Conservation (phyloP, 176 grass and related monocot species). For the Eleusine coracana region DNA sequence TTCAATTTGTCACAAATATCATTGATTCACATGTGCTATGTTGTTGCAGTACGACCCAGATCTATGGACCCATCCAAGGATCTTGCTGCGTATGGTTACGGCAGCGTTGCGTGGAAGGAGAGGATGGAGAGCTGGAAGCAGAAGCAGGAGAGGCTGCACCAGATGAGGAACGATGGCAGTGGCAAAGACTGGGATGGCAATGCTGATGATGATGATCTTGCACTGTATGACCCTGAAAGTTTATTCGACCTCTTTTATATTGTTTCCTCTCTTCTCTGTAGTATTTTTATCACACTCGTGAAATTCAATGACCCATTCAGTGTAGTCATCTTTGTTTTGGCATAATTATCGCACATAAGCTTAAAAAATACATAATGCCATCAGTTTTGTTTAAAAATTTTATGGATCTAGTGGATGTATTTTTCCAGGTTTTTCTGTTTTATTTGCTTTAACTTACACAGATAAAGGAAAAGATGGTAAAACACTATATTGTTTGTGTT, state of each 20-base stretch:
- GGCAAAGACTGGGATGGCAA: slow-evolving; percentile 84
- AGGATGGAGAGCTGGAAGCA: slow-evolving; percentile 95
- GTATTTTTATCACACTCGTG: neutral
- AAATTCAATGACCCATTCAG: neutral
- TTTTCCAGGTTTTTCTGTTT: neutral
- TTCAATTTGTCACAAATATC: neutral
- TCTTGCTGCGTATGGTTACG: slow-evolving; percentile 86
- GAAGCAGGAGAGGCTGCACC: slow-evolving; percentile 81
- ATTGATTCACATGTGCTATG: neutral
- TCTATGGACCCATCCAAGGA: slow-evolving; percentile 98
- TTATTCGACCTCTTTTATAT: slow-evolving; percentile 15
- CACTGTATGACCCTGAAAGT: slow-evolving; percentile 55
- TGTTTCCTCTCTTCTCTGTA: neutral
- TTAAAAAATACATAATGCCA: neutral
- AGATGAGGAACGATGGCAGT: slow-evolving; percentile 56
- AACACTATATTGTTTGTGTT: neutral
- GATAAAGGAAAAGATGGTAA: neutral
- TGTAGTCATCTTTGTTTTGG: neutral
- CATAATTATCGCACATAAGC: neutral
- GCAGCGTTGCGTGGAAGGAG: slow-evolving; percentile 95
- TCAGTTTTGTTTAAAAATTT: neutral
- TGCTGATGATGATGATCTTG: slow-evolving; percentile 72
- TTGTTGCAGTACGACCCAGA: slow-evolving; percentile 74
- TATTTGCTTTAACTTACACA: neutral
- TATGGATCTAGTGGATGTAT: neutral